Percentiles rank a stretch among this genome's conserved stretches.
Conservation (phyloP, 2,329 filamentous ascomycete genomes). For the Fonsecaea monophora region DNA sequence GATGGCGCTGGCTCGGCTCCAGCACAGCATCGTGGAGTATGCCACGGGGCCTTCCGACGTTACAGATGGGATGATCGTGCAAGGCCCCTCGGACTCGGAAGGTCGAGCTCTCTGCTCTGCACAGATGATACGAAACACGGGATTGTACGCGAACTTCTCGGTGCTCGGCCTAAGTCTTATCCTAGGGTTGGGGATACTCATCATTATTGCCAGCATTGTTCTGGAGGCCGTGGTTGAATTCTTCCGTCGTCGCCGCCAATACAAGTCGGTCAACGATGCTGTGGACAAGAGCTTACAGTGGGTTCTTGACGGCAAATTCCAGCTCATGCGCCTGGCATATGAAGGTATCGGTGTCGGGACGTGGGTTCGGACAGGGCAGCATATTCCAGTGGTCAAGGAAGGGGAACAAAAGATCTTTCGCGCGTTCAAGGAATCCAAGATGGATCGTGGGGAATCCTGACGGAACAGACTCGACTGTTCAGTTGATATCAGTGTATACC, state of each 20-base stretch:
- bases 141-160: background rate
- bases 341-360: background rate
- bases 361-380: background rate
- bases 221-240: background rate
- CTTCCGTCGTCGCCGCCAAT: background rate
- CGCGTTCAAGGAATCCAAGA: background rate
- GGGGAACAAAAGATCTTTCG: background rate
- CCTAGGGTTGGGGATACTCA: background rate
- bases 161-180: background rate
- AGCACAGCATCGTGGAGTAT: slow-evolving; percentile 40
- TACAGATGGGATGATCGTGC: background rate
- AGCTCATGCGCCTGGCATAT: background rate
- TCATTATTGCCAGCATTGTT: background rate
- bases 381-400: background rate
- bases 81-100: background rate
- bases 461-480: too few relatives aligned
- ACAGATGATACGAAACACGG: slow-evolving; percentile 1
- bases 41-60: slow-evolving; percentile 25
- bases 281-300: background rate
- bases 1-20: slow-evolving; percentile 43
- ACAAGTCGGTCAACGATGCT: background rate
- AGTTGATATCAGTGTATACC: background rate
- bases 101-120: background rate
- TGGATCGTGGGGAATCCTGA: background rate
- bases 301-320: background rate